These are phyloP conservation scores for Ogataea pilisensis DNA, from an alignment of 805 yeast genomes.

Conservation along the genomic window DNA sequence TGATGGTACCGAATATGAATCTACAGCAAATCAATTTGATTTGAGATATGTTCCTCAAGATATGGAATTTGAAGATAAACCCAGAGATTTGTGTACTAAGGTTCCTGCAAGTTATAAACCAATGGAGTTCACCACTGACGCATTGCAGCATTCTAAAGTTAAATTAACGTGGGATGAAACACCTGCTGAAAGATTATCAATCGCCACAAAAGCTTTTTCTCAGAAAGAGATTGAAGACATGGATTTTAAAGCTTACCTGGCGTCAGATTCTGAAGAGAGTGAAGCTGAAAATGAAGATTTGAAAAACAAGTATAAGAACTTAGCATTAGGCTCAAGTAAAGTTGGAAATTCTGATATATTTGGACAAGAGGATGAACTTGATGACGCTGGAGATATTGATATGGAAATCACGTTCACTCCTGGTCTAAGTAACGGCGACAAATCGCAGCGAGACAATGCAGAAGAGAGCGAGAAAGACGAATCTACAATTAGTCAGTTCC, in stretches of 20 bases:
- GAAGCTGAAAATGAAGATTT: constrained; percentile 38
- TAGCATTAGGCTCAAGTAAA: constrained; percentile 39
- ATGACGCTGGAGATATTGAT: constrained; percentile 59
- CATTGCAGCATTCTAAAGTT: constrained; percentile 93
- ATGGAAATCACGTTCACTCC: constrained; percentile 97
- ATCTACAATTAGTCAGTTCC: constrained; percentile 72
- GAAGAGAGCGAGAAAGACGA: constrained; percentile 47
- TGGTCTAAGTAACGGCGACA: constrained; percentile 49
- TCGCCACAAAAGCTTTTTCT: constrained; percentile 77
- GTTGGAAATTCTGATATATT: constrained; percentile 16
- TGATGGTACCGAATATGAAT: constrained; percentile 94
- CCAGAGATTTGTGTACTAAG: constrained; percentile 67
- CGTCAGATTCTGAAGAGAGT: constrained; percentile 65
- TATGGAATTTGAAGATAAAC: constrained; percentile 77
- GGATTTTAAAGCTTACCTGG: constrained; percentile 91
- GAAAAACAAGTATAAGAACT: constrained; percentile 57
- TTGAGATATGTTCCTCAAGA: constrained; percentile 90
- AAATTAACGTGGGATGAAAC: constrained; percentile 98
- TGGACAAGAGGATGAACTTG: constrained; percentile 5
- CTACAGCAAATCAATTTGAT: constrained; percentile 92
- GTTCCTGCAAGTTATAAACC: constrained; percentile 82
- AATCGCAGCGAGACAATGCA: constrained; percentile 20
- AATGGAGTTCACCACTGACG: constrained; percentile 80
- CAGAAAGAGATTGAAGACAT: constrained; percentile 84
- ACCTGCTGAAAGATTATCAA: constrained; percentile 77